Conservation (phyloP, 495 filamentous ascomycete genomes). For the Penicillium atrosanguineum region DNA sequence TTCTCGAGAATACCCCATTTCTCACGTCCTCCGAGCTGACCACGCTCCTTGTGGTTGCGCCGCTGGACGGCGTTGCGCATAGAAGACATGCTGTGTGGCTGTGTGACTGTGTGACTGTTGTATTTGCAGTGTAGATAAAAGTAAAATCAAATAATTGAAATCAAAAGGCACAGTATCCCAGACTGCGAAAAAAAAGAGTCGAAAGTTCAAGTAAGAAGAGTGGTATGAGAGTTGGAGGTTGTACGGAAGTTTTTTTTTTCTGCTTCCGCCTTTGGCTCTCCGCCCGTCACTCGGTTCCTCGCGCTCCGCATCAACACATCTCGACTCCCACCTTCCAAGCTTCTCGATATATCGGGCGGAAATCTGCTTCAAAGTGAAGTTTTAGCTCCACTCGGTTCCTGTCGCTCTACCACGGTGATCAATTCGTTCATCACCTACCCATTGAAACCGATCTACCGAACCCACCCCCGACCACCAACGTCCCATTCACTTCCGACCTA, state of each 20-base stretch:
- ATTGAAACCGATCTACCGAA: background rate
- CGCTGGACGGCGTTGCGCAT: constrained; percentile 77
- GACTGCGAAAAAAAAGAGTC: background rate
- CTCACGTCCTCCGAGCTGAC: constrained; percentile 75
- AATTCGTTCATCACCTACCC: background rate
- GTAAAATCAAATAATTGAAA: background rate
- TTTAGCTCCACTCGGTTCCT: background rate
- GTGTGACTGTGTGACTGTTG: constrained; percentile 2
- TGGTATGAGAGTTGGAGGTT: constrained; percentile 9
- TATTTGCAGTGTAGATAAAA: background rate
- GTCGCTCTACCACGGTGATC: background rate
- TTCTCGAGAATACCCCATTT: constrained; percentile 88
- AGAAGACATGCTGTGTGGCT: constrained; percentile 63
- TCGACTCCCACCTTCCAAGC: constrained; percentile 7
- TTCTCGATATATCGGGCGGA: background rate
- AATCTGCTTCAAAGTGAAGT: background rate
- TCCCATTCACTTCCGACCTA: constrained; percentile 10
- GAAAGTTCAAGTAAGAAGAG: background rate
- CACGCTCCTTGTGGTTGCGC: constrained; percentile 81
- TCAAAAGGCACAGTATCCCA: background rate
- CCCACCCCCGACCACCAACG: constrained; percentile 1
- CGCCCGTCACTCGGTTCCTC: constrained; percentile 29
- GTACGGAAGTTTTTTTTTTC: constrained; percentile 28
- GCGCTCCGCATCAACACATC: constrained; percentile 29
- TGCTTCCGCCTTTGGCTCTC: constrained; percentile 22